Percentiles rank a stretch among this genome's conserved stretches.
phyloP scores from a whole-genome alignment of 2,329 filamentous ascomycete species.

The Rhinocladiella similis region DNA sequence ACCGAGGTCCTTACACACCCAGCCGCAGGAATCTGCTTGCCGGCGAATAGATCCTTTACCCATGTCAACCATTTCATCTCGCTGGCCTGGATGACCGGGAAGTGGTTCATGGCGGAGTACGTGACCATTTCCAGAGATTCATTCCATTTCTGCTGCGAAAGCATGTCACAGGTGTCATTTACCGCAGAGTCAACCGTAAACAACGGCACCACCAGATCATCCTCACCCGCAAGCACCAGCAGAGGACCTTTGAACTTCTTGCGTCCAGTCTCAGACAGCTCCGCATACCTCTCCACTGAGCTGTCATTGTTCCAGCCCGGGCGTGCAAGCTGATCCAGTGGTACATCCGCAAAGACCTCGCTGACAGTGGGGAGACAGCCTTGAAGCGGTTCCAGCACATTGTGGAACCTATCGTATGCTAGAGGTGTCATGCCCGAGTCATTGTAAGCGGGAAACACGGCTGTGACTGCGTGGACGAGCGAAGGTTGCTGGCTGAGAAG shows the following conservation, averaged over 20 bases:
- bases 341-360: background rate
- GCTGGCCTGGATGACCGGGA: slow-evolving; percentile 7
- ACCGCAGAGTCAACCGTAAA: background rate
- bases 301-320: slow-evolving; percentile 1
- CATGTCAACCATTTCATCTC: slow-evolving; percentile 1
- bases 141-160: background rate
- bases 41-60: slow-evolving; percentile 8
- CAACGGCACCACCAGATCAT: no score
- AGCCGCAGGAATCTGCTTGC: background rate
- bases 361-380: background rate
- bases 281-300: background rate
- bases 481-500: background rate
- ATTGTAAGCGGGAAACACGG: slow-evolving; percentile 6
- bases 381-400: slow-evolving; percentile 3
- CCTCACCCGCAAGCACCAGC: background rate
- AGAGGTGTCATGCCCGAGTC: slow-evolving; percentile 3
- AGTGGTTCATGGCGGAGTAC: slow-evolving; percentile 7
- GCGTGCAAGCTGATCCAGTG: background rate
- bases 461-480: slow-evolving; percentile 1
- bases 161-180: slow-evolving; percentile 5
- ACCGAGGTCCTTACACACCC: no score
- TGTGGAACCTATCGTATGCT: slow-evolving; percentile 2
- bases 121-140: slow-evolving; percentile 7
- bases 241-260: slow-evolving; percentile 1
- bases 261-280: background rate